Percentiles rank a stretch among this genome's conserved stretches.
Evolutionary conservation across 768 basidiomycete species (phyloP).

Genomic region (Leccinum longicurvipes): DNA sequence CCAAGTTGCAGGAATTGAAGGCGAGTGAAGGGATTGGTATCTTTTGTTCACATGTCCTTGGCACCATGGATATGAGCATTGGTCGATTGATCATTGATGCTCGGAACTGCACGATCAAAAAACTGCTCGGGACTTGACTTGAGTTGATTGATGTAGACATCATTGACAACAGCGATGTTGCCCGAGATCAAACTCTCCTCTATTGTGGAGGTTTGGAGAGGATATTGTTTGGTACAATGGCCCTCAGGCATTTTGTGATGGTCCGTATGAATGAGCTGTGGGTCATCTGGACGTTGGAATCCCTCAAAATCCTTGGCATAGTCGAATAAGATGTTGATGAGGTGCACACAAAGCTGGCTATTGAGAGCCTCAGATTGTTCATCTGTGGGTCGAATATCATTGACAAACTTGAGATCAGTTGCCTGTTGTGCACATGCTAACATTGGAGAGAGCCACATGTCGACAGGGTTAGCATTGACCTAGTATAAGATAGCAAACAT

Average conservation of each 20-base stretch:
- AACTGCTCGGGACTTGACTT: not conserved
- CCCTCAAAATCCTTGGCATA: not conserved
- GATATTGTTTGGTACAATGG: not conserved
- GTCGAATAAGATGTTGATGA: not conserved
- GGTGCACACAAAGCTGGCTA: not conserved
- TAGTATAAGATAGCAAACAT: not conserved
- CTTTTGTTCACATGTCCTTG: not conserved
- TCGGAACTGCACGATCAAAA: not conserved
- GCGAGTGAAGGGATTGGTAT: not conserved
- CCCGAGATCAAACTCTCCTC: constrained; percentile 5
- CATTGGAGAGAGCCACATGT: not conserved
- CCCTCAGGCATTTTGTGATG: not conserved
- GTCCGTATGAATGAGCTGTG: not conserved
- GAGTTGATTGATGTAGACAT: constrained; percentile 6
- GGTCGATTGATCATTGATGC: constrained; percentile 4
- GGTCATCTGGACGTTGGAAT: not conserved
- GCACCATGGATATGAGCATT: not conserved
- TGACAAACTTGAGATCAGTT: not conserved
- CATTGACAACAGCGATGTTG: not conserved
- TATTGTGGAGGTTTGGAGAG: not conserved
- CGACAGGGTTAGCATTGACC: not conserved
- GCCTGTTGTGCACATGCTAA: not conserved
- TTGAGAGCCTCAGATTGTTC: not conserved
- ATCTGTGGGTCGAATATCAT: not conserved
- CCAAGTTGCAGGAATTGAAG: not conserved